Conservation (phyloP, 2,329 filamentous ascomycete species). For the Curvularia spicifera region DNA sequence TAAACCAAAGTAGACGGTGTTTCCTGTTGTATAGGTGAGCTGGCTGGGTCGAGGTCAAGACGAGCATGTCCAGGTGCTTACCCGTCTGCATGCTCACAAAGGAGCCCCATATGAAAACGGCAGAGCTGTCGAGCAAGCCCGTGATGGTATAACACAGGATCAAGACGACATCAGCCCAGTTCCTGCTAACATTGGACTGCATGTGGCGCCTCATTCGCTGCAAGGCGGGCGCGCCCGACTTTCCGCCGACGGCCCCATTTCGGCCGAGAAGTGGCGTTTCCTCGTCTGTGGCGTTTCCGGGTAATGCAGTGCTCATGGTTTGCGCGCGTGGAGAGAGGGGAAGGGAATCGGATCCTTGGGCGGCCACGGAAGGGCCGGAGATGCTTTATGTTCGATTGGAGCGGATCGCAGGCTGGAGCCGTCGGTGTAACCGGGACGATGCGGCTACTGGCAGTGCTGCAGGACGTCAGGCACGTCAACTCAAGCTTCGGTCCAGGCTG, state of each 20-base stretch:
- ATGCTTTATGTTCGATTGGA: conserved; percentile 16
- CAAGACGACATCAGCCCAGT: conserved; percentile 71
- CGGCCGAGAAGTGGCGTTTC: conserved; percentile 44
- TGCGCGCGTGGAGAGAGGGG: conserved; percentile 8
- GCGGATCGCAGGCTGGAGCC: conserved; percentile 8
- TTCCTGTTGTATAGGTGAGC: conserved; percentile 52
- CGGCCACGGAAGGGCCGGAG: conserved; percentile 12
- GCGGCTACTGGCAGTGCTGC: not conserved
- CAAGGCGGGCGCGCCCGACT: conserved; percentile 24
- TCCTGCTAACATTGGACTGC: conserved; percentile 61
- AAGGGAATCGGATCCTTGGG: conserved; percentile 13
- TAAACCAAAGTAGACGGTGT: conserved; percentile 79
- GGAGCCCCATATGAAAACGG: conserved; percentile 77
- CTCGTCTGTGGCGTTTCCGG: conserved; percentile 33
- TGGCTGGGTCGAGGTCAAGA: not conserved
- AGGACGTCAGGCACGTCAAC: conserved; percentile 27
- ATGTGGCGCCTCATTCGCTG: conserved; percentile 43
- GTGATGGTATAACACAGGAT: conserved; percentile 78
- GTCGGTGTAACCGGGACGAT: conserved; percentile 6
- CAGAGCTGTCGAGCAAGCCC: conserved; percentile 76
- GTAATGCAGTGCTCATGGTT: conserved; percentile 25
- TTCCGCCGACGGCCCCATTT: conserved; percentile 24
- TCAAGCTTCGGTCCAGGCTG: conserved; percentile 36
- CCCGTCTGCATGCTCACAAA: conserved; percentile 88
- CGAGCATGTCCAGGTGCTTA: conserved; percentile 42